Evolutionary conservation across 345 rosid species (phyloP).

Genomic region (Lenwebbia sp.): DNA sequence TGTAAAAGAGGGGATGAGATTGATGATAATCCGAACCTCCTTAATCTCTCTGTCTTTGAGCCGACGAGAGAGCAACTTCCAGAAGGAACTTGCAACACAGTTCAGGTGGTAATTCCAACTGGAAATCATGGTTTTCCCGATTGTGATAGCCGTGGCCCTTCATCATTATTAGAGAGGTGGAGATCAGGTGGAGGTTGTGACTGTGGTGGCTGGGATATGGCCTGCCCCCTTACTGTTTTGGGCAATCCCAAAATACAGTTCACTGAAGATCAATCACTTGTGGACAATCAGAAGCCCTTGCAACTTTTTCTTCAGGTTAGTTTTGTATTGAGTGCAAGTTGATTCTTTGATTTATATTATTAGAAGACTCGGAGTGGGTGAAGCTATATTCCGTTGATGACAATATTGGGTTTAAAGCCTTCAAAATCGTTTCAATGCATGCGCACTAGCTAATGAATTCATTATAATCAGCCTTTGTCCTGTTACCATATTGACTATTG

Average conservation of each 20-base stretch:
- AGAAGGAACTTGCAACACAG: slow-evolving; percentile 11
- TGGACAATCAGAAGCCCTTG: slow-evolving; percentile 36
- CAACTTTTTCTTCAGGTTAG: slow-evolving; percentile 64
- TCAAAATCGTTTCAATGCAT: not conserved
- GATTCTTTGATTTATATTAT: not conserved
- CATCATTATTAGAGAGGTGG: slow-evolving; percentile 78
- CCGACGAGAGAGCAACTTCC: slow-evolving; percentile 15
- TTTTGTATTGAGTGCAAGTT: not conserved
- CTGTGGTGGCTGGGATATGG: slow-evolving; percentile 99
- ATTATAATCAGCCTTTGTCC: not conserved
- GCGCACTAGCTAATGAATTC: not conserved
- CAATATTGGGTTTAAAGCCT: not conserved
- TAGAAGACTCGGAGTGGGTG: not conserved
- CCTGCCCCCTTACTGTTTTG: slow-evolving; percentile 66
- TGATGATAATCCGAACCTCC: slow-evolving; percentile 18
- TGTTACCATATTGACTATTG: not conserved
- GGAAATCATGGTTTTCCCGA: slow-evolving; percentile 78
- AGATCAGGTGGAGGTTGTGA: slow-evolving; percentile 92
- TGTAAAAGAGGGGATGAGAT: not conserved
- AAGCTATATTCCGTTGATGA: not conserved
- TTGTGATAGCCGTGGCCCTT: slow-evolving; percentile 49
- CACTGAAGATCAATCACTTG: slow-evolving; percentile 36
- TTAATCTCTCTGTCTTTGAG: slow-evolving; percentile 28
- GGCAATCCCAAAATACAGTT: slow-evolving; percentile 37
- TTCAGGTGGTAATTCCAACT: slow-evolving; percentile 64